These are phyloP conservation scores for Lentinula raphanica DNA, from an alignment of 768 basidiomycete species.

Conservation along the genomic window DNA sequence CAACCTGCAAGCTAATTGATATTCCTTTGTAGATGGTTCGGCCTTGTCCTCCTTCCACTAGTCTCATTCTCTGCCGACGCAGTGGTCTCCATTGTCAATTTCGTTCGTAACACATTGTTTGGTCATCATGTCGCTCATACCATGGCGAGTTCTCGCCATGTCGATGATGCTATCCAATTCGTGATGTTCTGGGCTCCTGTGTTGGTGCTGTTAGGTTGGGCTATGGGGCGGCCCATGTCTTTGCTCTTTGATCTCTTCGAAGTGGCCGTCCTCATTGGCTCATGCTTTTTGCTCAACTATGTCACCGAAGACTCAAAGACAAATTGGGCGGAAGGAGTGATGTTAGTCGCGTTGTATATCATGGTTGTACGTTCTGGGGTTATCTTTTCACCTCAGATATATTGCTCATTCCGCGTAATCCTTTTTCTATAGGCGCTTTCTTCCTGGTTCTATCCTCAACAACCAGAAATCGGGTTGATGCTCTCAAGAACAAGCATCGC, in stretches of 20 bases:
- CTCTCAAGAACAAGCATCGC: constrained; percentile 9
- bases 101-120: constrained; percentile 22
- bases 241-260: constrained; percentile 43
- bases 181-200: constrained; percentile 45
- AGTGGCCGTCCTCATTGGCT: constrained; percentile 35
- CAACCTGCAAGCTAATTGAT: neutral
- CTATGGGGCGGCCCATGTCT: constrained; percentile 32
- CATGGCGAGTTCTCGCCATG: constrained; percentile 37
- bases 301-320: constrained; percentile 45
- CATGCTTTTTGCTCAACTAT: constrained; percentile 47
- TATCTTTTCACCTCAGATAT: neutral
- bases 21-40: constrained; percentile 33
- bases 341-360: constrained; percentile 27
- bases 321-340: constrained; percentile 41
- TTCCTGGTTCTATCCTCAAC: constrained; percentile 33
- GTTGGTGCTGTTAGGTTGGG: constrained; percentile 42
- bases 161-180: constrained; percentile 47
- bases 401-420: neutral
- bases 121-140: constrained; percentile 24
- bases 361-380: constrained; percentile 35
- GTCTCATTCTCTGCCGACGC: constrained; percentile 44
- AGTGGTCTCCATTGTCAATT: constrained; percentile 32
- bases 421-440: constrained; percentile 16
- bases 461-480: constrained; percentile 25
- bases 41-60: constrained; percentile 42